Conservation (phyloP, 2,329 filamentous ascomycete genomes). For the Talaromyces sp. region DNA sequence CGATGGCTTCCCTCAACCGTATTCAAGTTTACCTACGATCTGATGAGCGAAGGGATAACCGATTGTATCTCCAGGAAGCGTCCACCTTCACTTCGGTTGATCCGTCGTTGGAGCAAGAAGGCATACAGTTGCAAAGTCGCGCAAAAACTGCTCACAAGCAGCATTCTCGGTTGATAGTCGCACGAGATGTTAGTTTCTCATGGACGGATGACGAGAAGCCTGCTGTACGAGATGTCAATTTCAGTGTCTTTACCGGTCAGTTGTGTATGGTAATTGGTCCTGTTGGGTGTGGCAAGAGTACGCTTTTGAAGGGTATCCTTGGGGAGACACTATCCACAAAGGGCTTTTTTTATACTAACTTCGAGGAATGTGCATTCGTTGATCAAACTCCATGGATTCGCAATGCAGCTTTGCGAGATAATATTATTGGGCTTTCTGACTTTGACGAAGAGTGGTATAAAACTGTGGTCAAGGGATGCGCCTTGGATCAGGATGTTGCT, state of each 20-base stretch:
- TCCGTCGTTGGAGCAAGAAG: slow-evolving; percentile 44
- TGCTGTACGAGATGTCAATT: slow-evolving; percentile 57
- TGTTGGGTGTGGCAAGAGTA: slow-evolving; percentile 66
- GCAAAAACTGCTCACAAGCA: slow-evolving; percentile 29
- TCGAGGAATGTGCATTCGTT: slow-evolving; percentile 49
- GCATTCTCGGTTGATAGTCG: slow-evolving; percentile 34
- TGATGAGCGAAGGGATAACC: slow-evolving; percentile 47
- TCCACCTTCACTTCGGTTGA: slow-evolving; percentile 23
- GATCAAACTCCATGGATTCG: slow-evolving; percentile 45
- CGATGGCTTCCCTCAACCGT: slow-evolving; percentile 42
- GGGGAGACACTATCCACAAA: slow-evolving; percentile 45
- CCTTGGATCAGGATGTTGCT: slow-evolving; percentile 50
- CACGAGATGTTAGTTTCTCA: slow-evolving; percentile 59
- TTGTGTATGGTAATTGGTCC: slow-evolving; percentile 66
- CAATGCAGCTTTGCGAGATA: slow-evolving; percentile 43
- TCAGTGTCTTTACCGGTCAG: slow-evolving; percentile 58
- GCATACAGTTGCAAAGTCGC: slow-evolving; percentile 33
- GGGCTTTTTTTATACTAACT: slow-evolving; percentile 51
- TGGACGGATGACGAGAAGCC: slow-evolving; percentile 62
- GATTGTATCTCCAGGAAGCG: slow-evolving; percentile 54
- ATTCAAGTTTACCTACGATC: slow-evolving; percentile 40
- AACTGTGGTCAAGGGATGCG: slow-evolving; percentile 40
- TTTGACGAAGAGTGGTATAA: slow-evolving; percentile 32
- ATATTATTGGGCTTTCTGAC: slow-evolving; percentile 34
- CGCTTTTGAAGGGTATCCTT: slow-evolving; percentile 54